Evolutionary conservation across 2,329 filamentous ascomycete species (phyloP), one percentile per base, ranked within the genome.

Genomic region (Pseudonectria foliicola): DNA sequence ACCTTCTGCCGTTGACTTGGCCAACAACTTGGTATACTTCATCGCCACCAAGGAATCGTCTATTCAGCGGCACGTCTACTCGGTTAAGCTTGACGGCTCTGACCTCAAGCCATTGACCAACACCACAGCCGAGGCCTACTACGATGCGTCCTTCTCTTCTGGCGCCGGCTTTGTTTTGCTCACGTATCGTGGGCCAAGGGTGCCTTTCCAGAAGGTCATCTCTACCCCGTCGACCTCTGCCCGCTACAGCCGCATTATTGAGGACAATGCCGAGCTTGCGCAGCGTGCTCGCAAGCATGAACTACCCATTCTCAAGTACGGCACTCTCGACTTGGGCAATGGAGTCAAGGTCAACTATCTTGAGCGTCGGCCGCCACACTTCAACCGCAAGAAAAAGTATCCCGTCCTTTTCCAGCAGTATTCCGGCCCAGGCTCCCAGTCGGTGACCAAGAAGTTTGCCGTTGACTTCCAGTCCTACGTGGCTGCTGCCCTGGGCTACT

Each of bases 361-460:
- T 11, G 92, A 98, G 61, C 82, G 88, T 21, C 83, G 87, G 1
- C 92, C 92, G 6, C 84, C 89, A 2, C 83, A 95, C 60, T 98
- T 96, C 56, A 75, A 88, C 57, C 68, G 77, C 13, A 80, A 78
- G 50, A 89, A 85, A 62, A 80, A 84, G 55, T 96, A 98, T 50
- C 92, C 92, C 0, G 88, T 98, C 1, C 74, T 98, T 4, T 98
- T 98, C 70, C 82, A 85, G 53, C 81, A 95, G 39, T 98, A 98
- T 66, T 90, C 86, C 15, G 92, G 92, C 0, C 92, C 92, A 0
- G 86, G 84, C n/a, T 95, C 88, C 13, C 93, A 98, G 57, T 76
- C 75, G 7, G 92, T 98, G 2, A 71, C 76, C 50, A 89, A 90
- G 56, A 73, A 63, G 37, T 98, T 95, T 63, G 62, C 59, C 8